These are phyloP conservation scores for Boletus pseudopeckii DNA, from an alignment of 768 basidiomycete genomes.

Conservation along the genomic window DNA sequence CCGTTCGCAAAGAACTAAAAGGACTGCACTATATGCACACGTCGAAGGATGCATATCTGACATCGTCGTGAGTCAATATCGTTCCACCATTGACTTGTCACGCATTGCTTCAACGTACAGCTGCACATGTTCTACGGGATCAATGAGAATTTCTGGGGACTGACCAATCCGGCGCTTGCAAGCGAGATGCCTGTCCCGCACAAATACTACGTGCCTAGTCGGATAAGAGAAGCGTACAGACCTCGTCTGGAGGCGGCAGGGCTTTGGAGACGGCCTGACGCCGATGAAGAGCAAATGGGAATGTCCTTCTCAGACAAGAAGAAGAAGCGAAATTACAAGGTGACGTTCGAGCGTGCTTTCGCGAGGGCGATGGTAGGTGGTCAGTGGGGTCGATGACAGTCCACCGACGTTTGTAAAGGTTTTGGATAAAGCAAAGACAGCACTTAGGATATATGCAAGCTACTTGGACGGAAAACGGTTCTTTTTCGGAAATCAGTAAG, in stretches of 20 bases:
- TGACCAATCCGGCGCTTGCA: slow-evolving; percentile 54
- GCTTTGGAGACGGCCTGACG: slow-evolving; percentile 50
- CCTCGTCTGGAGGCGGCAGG: slow-evolving; percentile 60
- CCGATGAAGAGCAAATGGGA: slow-evolving; percentile 38
- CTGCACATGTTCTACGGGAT: slow-evolving; percentile 61
- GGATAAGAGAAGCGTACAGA: slow-evolving; percentile 55
- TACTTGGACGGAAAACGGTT: slow-evolving; percentile 50
- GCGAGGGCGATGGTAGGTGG: slow-evolving; percentile 53
- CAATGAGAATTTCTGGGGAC: slow-evolving; percentile 55
- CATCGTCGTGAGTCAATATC: slow-evolving; percentile 53
- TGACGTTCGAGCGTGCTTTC: slow-evolving; percentile 52
- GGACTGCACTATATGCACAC: slow-evolving; percentile 62
- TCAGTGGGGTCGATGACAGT: background rate
- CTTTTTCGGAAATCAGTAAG: slow-evolving; percentile 50
- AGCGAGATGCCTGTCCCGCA: slow-evolving; percentile 63
- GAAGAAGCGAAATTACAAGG: slow-evolving; percentile 34
- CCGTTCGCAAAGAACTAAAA: slow-evolving; percentile 48
- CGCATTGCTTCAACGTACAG: slow-evolving; percentile 34
- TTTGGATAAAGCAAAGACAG: slow-evolving; percentile 52
- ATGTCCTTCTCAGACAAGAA: slow-evolving; percentile 33
- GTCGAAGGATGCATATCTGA: slow-evolving; percentile 64
- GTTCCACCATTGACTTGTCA: background rate
- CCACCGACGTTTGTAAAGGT: slow-evolving; percentile 40
- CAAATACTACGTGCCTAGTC: slow-evolving; percentile 66
- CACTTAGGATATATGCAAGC: slow-evolving; percentile 56